Evolutionary conservation across 129 eudicot species (phyloP), one percentile per base, ranked within the genome.

Genomic region (Kitagawia praeruptora): DNA sequence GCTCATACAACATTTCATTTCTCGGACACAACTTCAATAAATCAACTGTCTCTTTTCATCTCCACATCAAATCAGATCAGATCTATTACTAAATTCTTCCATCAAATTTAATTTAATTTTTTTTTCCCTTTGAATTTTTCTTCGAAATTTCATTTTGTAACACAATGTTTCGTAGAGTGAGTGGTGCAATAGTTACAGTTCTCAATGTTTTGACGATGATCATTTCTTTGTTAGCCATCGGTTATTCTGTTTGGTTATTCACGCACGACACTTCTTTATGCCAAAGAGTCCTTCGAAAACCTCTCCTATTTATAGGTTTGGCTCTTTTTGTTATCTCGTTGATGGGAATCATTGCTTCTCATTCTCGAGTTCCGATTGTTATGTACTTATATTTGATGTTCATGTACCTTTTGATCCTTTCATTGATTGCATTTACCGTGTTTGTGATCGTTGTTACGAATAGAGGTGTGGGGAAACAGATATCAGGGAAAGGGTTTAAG

Each of bases 321-420:
- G 80, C 84, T 78, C 82, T 92, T 18, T 75, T 87, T 10, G 76
- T 80, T 5, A 77, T 92, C 13, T 91, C 97, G 1, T 42, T 92
- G 31, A 47, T 87, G 1, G 97, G 96, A 34, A 79, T 89, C 13
- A 37, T 88, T 4, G 97, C 95, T 7, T 83, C 92, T 4, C 78
- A 79, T 39, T 87, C 80, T 61, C 58, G 84, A 18, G 44, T 86
- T 54, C 31, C 84, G 21, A 15, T 78, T 66, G 25, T 92, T 28
- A 16, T 92, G 31, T 88, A 85, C 85, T 23, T 88, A 5, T 92
- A 92, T 75, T 79, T 91, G 42, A 66, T 70, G 1, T 80, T 86
- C 45, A 73, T 89, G 86, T 82, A 87, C 46, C 1, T 89, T 10
- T 79, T 88, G 70, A 88, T 92, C 28, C 42, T 88, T 0, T 91